phyloP scores from a whole-genome alignment of 2,329 filamentous ascomycete genomes.

The Endoconidiophora polonica region DNA sequence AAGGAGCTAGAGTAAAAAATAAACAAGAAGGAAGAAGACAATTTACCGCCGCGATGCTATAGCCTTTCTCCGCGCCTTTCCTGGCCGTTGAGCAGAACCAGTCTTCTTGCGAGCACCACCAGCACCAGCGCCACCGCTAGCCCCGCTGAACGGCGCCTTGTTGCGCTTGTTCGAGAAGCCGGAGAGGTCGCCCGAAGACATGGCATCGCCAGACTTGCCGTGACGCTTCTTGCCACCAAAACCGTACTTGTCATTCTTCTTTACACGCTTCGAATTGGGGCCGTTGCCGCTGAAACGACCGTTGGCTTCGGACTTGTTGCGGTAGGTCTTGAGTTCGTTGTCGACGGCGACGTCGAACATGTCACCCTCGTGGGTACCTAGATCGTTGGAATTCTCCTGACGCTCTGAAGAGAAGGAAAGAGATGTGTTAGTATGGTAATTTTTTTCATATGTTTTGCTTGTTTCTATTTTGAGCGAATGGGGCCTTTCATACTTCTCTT shows the following conservation, averaged over 20 bases:
- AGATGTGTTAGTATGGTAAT: constrained; percentile 15
- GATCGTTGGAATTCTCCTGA: constrained; percentile 46
- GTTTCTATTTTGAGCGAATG: constrained; percentile 8
- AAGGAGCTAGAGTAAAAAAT: too few relatives aligned
- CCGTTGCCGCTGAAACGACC: constrained; percentile 22
- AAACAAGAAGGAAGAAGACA: too few relatives aligned
- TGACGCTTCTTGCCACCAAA: constrained; percentile 93
- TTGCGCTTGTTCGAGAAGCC: constrained; percentile 59
- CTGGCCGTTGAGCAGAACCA: constrained; percentile 10
- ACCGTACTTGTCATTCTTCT: constrained; percentile 89
- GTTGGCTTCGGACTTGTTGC: constrained; percentile 23
- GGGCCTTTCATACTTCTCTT: constrained; percentile 66
- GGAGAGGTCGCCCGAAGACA: constrained; percentile 63
- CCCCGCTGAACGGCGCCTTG: constrained; percentile 11
- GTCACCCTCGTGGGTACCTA: constrained; percentile 59
- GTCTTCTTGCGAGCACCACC: constrained; percentile 8
- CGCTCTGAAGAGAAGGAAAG: constrained; percentile 47
- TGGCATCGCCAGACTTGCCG: constrained; percentile 76
- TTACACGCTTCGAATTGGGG: constrained; percentile 59
- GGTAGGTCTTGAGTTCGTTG: constrained; percentile 32
- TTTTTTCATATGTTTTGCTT: constrained; percentile 10
- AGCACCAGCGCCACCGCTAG: constrained; percentile 8
- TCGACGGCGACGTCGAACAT: constrained; percentile 86
- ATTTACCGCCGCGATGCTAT: constrained; percentile 11
- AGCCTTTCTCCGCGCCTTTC: constrained; percentile 15